phyloP scores from a whole-genome alignment of 1,139 yeast species.

The Candida pseudoviswanathii region DNA sequence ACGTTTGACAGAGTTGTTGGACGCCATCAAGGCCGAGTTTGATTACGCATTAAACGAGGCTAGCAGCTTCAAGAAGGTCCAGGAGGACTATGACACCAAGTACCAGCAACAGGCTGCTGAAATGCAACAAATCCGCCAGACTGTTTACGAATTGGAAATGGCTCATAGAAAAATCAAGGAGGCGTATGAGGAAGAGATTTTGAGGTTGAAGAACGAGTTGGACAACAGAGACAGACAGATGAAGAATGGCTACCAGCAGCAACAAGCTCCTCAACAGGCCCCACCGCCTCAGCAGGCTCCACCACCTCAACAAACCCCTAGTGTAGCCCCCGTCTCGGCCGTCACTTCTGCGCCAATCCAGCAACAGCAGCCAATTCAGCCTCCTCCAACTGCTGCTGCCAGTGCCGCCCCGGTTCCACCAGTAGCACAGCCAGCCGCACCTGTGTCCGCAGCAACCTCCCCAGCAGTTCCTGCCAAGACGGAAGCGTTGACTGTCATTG shows the following conservation, averaged over 20 bases:
- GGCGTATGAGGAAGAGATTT: conserved; percentile 91
- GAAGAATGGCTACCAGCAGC: conserved; percentile 18
- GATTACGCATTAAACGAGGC: conserved; percentile 88
- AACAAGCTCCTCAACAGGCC: conserved; percentile 13
- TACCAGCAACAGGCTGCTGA: conserved; percentile 92
- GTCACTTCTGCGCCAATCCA: conserved; percentile 20
- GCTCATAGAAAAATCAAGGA: conserved; percentile 95
- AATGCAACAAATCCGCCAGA: conserved; percentile 91
- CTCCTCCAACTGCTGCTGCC: conserved; percentile 14
- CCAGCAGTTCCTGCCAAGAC: conserved; percentile 33
- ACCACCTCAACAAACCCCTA: conserved; percentile 16
- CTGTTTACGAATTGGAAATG: conserved; percentile 90
- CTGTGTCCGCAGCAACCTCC: conserved; percentile 17
- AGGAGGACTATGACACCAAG: conserved; percentile 90
- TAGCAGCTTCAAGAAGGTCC: conserved; percentile 81
- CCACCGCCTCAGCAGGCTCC: conserved; percentile 13
- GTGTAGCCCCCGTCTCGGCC: conserved; percentile 3
- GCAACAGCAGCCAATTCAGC: conserved; percentile 26
- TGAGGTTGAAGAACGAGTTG: conserved; percentile 80
- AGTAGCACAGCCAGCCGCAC: conserved; percentile 18
- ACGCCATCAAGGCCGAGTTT: conserved; percentile 91
- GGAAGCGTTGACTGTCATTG: conserved; percentile 40
- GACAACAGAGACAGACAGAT: conserved; percentile 69
- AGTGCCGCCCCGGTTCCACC: conserved; percentile 21
- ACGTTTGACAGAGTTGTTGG: conserved; percentile 75